phyloP scores from a whole-genome alignment of 805 yeast species.

The Saccharomycopsis sp. region DNA sequence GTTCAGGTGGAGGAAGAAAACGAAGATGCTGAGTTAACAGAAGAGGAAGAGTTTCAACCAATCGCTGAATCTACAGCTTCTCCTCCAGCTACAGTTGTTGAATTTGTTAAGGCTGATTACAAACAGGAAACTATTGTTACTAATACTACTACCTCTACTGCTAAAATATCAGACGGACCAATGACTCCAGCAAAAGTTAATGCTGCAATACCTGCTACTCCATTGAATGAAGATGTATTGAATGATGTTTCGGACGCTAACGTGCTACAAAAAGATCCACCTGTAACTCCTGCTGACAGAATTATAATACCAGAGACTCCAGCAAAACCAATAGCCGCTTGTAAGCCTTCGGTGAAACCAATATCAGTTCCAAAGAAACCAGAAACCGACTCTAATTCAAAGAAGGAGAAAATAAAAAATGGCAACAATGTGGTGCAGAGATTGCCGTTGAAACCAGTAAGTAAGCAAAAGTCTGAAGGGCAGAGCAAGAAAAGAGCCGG shows the following conservation, averaged over 20 bases:
- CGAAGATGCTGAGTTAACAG: slow-evolving; percentile 19
- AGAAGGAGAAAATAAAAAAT: neutral
- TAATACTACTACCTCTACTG: neutral
- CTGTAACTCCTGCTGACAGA: neutral
- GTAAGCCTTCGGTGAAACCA: neutral
- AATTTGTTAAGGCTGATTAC: neutral
- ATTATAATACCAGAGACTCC: neutral
- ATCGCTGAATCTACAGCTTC: neutral
- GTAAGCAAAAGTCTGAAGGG: neutral
- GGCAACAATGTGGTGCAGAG: neutral
- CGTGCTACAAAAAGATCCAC: neutral
- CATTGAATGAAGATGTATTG: neutral
- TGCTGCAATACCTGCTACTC: neutral
- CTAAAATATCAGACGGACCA: neutral
- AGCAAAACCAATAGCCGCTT: neutral
- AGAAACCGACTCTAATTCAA: neutral
- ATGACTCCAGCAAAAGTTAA: slow-evolving; percentile 2
- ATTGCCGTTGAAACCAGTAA: neutral
- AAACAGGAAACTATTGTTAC: no score
- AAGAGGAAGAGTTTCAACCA: slow-evolving; percentile 8
- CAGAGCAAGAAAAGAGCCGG: neutral
- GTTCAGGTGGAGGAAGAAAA: slow-evolving; percentile 34
- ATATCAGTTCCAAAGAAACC: neutral
- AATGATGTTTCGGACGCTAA: neutral
- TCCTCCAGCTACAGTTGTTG: neutral